Evolutionary conservation across 768 basidiomycete species (phyloP), one percentile per base, ranked within the genome.

Genomic region (Albatrellus ellisii): DNA sequence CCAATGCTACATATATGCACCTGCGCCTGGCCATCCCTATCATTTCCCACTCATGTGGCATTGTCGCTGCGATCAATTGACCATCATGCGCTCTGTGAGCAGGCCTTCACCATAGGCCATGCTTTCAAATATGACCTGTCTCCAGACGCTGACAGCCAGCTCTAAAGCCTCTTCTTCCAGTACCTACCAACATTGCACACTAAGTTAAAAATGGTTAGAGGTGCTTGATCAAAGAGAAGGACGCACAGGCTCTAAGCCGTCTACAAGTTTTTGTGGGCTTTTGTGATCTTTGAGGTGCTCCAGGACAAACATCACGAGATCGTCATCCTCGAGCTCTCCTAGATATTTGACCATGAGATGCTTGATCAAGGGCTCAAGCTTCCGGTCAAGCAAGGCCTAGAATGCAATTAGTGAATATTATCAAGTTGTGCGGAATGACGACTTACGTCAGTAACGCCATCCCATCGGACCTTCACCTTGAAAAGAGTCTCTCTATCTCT

Each of bases 201-300:
- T 29, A 3, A 18, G 34, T 27, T 21, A 53, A 34, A 15, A 37
- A n/a, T n/a, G n/a, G 26, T 24, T 17, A 12, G n/a, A 24, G 26
- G 4, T 32, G 35, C 29, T 27, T 40, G 12, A 27, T 25, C 29
- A 20, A 24, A 4, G 40, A 20, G 37, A 22, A 12, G 39, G 27
- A 71, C 90, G 55, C 62, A 94, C 92, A 46, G 87, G 83, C 64
- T 90, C 88, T 17, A 97, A 63, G 10, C 88, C 90, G 53, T 94
- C 92, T 8, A 89, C 74, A 2, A 97, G 68, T 55, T 88, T 90
- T 42, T 72, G 71, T 0, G 90, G 85, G 14, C 74, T 66, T 54
- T 91, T 92, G 56, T 87, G 84, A 50, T 94, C 92, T 58, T 87
- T 86, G 35, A 95, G 63, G 57, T 94, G 89, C 58, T 95, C 91